Evolutionary conservation across 495 filamentous ascomycete genomes (phyloP).

Genomic region (Bombardia bombarda): DNA sequence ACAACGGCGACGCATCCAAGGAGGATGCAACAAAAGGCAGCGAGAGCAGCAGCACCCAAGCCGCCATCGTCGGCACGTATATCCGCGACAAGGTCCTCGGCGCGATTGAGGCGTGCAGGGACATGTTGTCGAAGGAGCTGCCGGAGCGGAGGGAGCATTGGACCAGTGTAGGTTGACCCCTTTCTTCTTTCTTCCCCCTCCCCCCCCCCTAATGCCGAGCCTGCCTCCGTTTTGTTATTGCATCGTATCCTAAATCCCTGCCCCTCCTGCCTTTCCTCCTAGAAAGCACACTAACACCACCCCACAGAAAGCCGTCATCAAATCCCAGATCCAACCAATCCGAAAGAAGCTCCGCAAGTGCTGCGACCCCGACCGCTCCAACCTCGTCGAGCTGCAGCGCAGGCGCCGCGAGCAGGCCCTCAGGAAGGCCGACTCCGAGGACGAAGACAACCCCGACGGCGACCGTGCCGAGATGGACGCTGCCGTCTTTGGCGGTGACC

Average conservation of each 20-base stretch:
- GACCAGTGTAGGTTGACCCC: slow-evolving; percentile 25
- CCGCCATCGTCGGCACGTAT: slow-evolving; percentile 21
- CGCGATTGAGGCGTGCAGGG: slow-evolving; percentile 41
- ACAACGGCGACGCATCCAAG: slow-evolving; percentile 3
- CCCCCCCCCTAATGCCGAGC: neutral
- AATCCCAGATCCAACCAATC: slow-evolving; percentile 42
- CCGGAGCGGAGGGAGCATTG: slow-evolving; percentile 36
- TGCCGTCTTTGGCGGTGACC: slow-evolving; percentile 33
- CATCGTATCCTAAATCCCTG: neutral
- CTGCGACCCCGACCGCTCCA: slow-evolving; percentile 61
- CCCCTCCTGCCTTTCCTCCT: neutral
- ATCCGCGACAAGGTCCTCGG: slow-evolving; percentile 37
- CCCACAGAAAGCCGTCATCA: slow-evolving; percentile 23
- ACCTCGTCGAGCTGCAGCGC: slow-evolving; percentile 51
- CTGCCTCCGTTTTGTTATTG: neutral
- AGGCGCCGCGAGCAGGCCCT: slow-evolving; percentile 32
- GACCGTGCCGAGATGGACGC: slow-evolving; percentile 32
- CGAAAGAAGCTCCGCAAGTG: slow-evolving; percentile 72
- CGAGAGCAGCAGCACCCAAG: slow-evolving; percentile 16
- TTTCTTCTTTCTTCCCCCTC: neutral
- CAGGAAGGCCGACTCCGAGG: slow-evolving; percentile 34
- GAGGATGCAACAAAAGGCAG: neutral
- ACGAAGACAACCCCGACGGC: slow-evolving; percentile 8
- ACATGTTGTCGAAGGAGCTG: slow-evolving; percentile 41
- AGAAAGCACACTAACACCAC: neutral